Evolutionary conservation across 2,329 filamentous ascomycete genomes (phyloP).

Genomic region (Aspergillus phoenicis): DNA sequence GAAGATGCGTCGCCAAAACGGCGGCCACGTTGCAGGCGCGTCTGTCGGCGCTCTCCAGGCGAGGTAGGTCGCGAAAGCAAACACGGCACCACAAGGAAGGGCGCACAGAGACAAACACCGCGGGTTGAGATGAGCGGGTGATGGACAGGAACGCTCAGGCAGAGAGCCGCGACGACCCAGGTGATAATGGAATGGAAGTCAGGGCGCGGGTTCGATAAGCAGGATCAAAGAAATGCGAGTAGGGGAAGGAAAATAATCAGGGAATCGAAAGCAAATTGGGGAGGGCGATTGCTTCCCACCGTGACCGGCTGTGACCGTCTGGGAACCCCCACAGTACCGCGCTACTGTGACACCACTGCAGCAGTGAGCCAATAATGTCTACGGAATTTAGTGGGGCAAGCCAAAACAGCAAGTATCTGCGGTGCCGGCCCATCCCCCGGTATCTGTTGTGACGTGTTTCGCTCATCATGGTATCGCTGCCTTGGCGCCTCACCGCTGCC

Average conservation of each 20-base stretch:
- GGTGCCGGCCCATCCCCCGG: conserved; percentile 22
- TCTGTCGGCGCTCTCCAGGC: conserved; percentile 26
- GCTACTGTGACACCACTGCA: conserved; percentile 3
- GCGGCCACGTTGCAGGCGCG: conserved; percentile 51
- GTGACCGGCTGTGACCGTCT: conserved; percentile 13
- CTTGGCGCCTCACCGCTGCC: conserved; percentile 17
- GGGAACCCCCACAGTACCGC: conserved; percentile 9
- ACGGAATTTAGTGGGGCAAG: not conserved
- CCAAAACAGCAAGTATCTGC: conserved; percentile 7
- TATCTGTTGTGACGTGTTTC: conserved; percentile 15
- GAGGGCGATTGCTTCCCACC: conserved; percentile 14
- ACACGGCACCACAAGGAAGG: conserved; percentile 14
- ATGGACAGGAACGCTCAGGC: not conserved
- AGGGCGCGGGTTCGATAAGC: conserved; percentile 14
- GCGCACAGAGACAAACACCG: conserved; percentile 11
- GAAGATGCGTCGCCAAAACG: conserved; percentile 37
- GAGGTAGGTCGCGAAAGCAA: conserved; percentile 24
- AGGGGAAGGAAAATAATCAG: conserved; percentile 23
- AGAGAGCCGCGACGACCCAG: conserved; percentile 19
- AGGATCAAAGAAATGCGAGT: conserved; percentile 5
- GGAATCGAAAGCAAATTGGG: conserved; percentile 17
- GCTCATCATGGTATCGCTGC: conserved; percentile 18
- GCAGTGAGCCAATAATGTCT: conserved; percentile 7
- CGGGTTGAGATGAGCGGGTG: conserved; percentile 14
- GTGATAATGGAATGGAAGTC: conserved; percentile 12